These are phyloP conservation scores for Xylariaceae sp. DNA, from an alignment of 2,329 filamentous ascomycete species.

Conservation along the genomic window DNA sequence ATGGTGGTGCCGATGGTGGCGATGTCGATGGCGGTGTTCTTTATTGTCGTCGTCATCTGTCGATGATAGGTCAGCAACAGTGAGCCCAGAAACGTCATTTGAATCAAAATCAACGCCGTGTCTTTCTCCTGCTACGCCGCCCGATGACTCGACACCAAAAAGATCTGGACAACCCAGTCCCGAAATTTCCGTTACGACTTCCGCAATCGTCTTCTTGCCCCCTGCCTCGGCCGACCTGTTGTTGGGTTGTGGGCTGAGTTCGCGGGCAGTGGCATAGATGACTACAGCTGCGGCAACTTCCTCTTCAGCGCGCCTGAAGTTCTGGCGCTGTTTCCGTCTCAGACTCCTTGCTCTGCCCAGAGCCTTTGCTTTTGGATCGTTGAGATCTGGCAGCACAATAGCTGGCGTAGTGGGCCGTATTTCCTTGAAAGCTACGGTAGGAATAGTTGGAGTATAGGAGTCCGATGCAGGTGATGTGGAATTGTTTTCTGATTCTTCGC, in stretches of 20 bases:
- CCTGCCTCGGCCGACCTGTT: slow-evolving; percentile 14
- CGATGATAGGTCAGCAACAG: slow-evolving; percentile 55
- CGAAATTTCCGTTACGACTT: slow-evolving; percentile 14
- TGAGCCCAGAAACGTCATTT: slow-evolving; percentile 39
- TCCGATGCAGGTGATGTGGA: slow-evolving; percentile 1
- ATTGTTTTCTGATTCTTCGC: slow-evolving; percentile 8
- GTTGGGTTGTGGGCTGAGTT: slow-evolving; percentile 39
- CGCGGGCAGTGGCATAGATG: slow-evolving; percentile 49
- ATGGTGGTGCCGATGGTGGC: slow-evolving; percentile 34
- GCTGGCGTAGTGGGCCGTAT: slow-evolving; percentile 43
- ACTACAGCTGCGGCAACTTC: slow-evolving; percentile 51
- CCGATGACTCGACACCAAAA: slow-evolving; percentile 23
- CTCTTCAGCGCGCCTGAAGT: slow-evolving; percentile 48
- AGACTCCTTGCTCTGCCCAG: slow-evolving; percentile 41
- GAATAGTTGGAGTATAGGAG: slow-evolving; percentile 15
- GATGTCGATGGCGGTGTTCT: slow-evolving; percentile 33
- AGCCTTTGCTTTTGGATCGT: slow-evolving; percentile 36
- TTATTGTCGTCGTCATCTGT: slow-evolving; percentile 47
- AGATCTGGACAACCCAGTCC: slow-evolving; percentile 21
- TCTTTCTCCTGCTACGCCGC: slow-evolving; percentile 21
- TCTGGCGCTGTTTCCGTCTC: slow-evolving; percentile 42
- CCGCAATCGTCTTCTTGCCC: slow-evolving; percentile 23
- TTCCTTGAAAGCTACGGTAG: slow-evolving; percentile 25
- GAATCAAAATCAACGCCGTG: slow-evolving; percentile 31
- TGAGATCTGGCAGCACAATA: slow-evolving; percentile 42